Base-by-base conservation (phyloP, 1,139 yeast species). In the Suhomyces bribrorum region DNA sequence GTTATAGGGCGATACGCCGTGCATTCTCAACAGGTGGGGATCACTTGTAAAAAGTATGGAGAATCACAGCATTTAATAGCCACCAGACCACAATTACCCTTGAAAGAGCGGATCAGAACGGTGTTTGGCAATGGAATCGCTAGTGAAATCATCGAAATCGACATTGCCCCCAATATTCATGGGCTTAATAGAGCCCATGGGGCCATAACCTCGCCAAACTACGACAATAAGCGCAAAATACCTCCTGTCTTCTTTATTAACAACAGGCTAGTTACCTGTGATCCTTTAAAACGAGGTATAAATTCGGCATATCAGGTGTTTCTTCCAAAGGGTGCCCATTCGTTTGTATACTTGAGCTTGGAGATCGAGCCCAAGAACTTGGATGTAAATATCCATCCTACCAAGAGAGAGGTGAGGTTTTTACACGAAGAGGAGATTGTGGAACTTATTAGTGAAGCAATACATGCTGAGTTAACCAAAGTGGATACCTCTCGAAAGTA, bases 381-480 rank as follows among this genome's bases (percentile, higher is more conserved):
- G 11, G 99, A 92, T 57, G 98, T 92, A 8, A 92, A 92, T 57
- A 82, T 94, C 7, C 98, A 94, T 55, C 99, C 99, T 0, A 92
- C 98, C 0, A 92, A 92, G 53, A 73, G 94, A 38, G 97, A 92
- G 53, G 97, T 94, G 1, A 63, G 95, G 35, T 89, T 94, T 57
- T 64, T 92, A 26, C 62, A 81, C 55, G 97, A 94, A 53, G 95
- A 86, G 38, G 97, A 89, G 54, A 86, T 94, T 15, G 75, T 87
- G 6, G 89, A 83, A 29, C 49, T 58, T 16, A 69, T 92, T 1
- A 71, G 83, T 22, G 59, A 61, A 0, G 54, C 62, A 7, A 57
- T 90, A 0, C 83, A 81, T 39, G 64, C 62, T 3, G 56, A 67
- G 1, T 64, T 92, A 23, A 64, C 79, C 1, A 66, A 67, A n/a